Evolutionary conservation across 75 land plant genomes (phyloP), one percentile per base, ranked within the genome.

Genomic region (Selaginella tamariscina): DNA sequence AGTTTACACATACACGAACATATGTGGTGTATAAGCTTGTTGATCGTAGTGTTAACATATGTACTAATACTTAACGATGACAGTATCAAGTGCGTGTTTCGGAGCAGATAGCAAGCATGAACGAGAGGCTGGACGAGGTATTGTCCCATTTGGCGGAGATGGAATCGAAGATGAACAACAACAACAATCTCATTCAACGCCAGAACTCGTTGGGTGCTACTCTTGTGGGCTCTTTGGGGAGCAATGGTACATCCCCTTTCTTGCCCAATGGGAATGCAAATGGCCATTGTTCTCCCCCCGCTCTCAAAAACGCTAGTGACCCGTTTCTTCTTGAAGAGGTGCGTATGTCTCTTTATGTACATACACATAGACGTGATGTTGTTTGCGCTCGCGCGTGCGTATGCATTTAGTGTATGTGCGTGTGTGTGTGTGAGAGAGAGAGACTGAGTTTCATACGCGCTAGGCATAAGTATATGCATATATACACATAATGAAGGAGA

Each of bases 321-420:
- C 70, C 82, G 11, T 70, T 79, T 26, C 30, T 89, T 24, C 21
- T 76, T 55, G 90, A 89, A 55, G 94, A 86, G 94, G 94, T 89
- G 2, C 1, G 49, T 68, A 54, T n/a, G 21, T 22, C 63, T 22
- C 5, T n/a, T 59, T 26, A 9, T 5, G 21, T 26, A 9, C 63
- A 22, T 59, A 9, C 20, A 8, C 63, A 5, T 22, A n/a, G 22
- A 59, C 63, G 8, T 59, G 8, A 9, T 21, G 22, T 26, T 5
- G 15, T 54, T 68, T 68, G 2, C 20, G 32, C 9, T 18, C n/a
- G n/a, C n/a, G n/a, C n/a, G n/a, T n/a, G n/a, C n/a, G n/a, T n/a
- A n/a, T n/a, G n/a, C n/a, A n/a, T n/a, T n/a, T n/a, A n/a, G n/a
- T n/a, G n/a, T n/a, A n/a, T n/a, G n/a, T n/a, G n/a, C n/a, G 26